Conservation (phyloP, 2,329 filamentous ascomycete genomes). For the Paramyrothecium sp. region DNA sequence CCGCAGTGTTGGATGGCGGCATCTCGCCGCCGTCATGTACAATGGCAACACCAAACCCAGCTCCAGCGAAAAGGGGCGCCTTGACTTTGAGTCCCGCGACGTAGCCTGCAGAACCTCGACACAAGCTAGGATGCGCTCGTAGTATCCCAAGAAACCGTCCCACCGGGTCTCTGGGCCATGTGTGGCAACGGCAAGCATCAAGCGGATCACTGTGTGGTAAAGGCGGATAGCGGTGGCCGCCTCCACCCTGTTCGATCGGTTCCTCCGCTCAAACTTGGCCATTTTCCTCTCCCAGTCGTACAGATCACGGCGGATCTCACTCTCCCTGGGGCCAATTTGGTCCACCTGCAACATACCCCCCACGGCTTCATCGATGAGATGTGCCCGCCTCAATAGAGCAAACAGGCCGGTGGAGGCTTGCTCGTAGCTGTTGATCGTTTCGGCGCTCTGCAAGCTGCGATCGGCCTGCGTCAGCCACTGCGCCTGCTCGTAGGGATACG, state of each 20-base stretch:
- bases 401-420: conserved; percentile 1
- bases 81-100: conserved; percentile 8
- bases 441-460: neutral
- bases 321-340: conserved; percentile 1
- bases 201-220: conserved; percentile 23
- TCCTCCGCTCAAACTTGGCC: conserved; percentile 15
- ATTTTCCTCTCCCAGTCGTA: conserved; percentile 19
- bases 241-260: conserved; percentile 4
- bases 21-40: conserved; percentile 16
- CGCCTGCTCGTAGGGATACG: conserved; percentile 21
- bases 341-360: neutral
- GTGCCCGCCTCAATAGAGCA: conserved; percentile 14
- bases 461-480: conserved; percentile 6
- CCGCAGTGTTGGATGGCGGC: conserved; percentile 21
- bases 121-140: conserved; percentile 21
- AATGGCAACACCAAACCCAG: conserved; percentile 18
- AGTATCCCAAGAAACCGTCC: conserved; percentile 24
- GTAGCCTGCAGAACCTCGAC: conserved; percentile 13
- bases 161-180: conserved; percentile 24
- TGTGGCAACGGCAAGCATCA: conserved; percentile 12
- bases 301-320: conserved; percentile 9
- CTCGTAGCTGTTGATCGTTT: neutral
- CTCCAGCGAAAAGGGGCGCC: conserved; percentile 17
- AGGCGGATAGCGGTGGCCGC: conserved; percentile 21
- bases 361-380: conserved; percentile 15